Base-by-base conservation (phyloP, 805 yeast genomes). In the Pichia heedii region DNA sequence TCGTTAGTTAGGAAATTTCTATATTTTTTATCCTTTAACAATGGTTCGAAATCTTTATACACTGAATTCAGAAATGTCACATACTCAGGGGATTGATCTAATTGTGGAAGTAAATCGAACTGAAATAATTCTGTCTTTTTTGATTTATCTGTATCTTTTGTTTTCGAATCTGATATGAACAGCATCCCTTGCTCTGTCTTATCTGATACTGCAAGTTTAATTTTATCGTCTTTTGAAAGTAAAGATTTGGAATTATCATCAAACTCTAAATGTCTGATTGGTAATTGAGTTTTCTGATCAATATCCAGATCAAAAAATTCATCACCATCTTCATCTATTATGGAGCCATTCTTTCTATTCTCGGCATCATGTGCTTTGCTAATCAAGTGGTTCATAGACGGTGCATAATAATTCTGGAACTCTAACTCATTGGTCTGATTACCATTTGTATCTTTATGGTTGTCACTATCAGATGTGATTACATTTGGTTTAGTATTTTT, bases 31-130 rank as follows among this genome's bases (percentile, higher is more conserved):
- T 71, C 66, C n/a, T 66, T 64, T 16, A 76, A 70, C 22, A 75
- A 50, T 2, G 67, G 63, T 49, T 78, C 79, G 48, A 79, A 71
- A 3, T 71, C 63, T 47, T 74, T 74, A 57, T 73, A 83, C 13
- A 76, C 52, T 10, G 66, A 56, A 24, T 71, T 70, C 33, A 77
- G 68, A 49, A 76, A 82, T 11, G 67, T 56, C 3, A 63, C 53
- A 51, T 73, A 79, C 20, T 62, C 62, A 7, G 54, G 52, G 1
- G 76, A 65, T 24, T 65, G 62, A 35, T 66, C 73, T 22, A 68
- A 60, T 19, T 66, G 58, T n/a, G 57, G 51, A 1, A 59, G 50
- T 10, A 63, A 44, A 3, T 54, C 57, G 22, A 72, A 70, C 4
- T 74, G 70, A 44, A 63, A 68, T 13, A 68, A 44, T 46, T 70